Evolutionary conservation across 495 filamentous ascomycete genomes (phyloP).

Genomic region (Penicillium flavigenum): DNA sequence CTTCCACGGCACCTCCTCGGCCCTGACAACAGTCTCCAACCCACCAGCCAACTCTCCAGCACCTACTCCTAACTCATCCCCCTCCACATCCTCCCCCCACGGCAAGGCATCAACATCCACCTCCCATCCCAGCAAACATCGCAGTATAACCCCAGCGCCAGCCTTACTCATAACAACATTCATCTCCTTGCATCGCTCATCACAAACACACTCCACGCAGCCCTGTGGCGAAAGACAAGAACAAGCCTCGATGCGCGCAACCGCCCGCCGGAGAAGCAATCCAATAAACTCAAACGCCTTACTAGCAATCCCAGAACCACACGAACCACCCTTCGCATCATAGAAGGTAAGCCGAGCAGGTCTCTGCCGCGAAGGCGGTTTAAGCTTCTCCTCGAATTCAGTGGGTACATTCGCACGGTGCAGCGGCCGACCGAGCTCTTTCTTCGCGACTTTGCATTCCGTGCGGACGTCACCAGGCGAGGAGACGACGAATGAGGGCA

Average conservation of each 20-base stretch:
- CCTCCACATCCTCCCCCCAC: conserved; percentile 65
- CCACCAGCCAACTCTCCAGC: conserved; percentile 63
- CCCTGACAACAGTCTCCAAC: conserved; percentile 80
- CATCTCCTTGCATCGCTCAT: conserved; percentile 80
- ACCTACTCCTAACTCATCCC: conserved; percentile 22
- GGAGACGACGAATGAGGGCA: conserved; percentile 86
- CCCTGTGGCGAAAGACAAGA: conserved; percentile 61
- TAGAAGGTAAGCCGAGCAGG: conserved; percentile 92
- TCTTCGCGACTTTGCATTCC: conserved; percentile 89
- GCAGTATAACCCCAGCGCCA: conserved; percentile 77
- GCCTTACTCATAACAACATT: conserved; percentile 95
- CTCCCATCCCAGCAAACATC: conserved; percentile 68
- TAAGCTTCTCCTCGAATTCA: conserved; percentile 24
- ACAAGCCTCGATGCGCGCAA: conserved; percentile 76
- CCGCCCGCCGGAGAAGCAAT: conserved; percentile 69
- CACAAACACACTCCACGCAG: conserved; percentile 85
- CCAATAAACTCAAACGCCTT: conserved; percentile 95
- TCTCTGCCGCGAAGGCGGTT: conserved; percentile 66
- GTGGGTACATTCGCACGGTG: conserved; percentile 28
- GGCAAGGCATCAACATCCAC: conserved; percentile 74
- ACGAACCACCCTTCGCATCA: conserved; percentile 84
- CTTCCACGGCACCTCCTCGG: conserved; percentile 58
- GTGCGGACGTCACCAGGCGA: conserved; percentile 88
- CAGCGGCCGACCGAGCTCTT: conserved; percentile 48
- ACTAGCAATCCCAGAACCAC: conserved; percentile 78